Evolutionary conservation across 306 rosid species (phyloP).

Genomic region (Prinsepia uniflora): DNA sequence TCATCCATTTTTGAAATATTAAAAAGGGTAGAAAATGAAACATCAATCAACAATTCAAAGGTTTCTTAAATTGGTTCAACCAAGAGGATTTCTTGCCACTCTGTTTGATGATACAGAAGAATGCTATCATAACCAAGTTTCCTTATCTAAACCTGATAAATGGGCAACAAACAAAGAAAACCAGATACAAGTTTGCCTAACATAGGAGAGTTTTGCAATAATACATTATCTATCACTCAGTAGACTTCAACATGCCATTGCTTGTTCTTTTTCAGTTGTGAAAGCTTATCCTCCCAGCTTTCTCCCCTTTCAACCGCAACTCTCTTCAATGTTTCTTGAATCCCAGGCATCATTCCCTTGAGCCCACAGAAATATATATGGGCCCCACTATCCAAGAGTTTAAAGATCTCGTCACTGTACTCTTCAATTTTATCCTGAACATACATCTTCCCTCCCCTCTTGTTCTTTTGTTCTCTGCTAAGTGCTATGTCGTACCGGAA

Average conservation of each 20-base stretch:
- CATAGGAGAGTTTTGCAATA: slow-evolving; percentile 6
- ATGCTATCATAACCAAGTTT: slow-evolving; percentile 25
- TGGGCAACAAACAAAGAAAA: not conserved
- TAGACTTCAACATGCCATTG: slow-evolving; percentile 99
- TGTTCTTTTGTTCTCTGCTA: slow-evolving; percentile 87
- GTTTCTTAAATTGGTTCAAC: slow-evolving; percentile 23
- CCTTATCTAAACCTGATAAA: slow-evolving; percentile 27
- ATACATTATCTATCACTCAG: slow-evolving; percentile 45
- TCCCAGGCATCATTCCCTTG: slow-evolving; percentile 99
- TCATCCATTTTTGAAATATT: too few relatives aligned
- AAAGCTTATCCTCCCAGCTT: slow-evolving; percentile 86
- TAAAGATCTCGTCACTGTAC: slow-evolving; percentile 80
- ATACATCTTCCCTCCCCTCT: slow-evolving; percentile 89
- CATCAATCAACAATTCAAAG: slow-evolving; percentile 4
- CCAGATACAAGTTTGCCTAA: slow-evolving; percentile 17
- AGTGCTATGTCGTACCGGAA: slow-evolving; percentile 76
- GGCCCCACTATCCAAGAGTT: slow-evolving; percentile 78
- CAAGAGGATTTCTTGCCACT: slow-evolving; percentile 19
- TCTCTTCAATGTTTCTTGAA: slow-evolving; percentile 84
- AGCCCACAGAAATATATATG: slow-evolving; percentile 98
- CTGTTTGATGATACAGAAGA: slow-evolving; percentile 26
- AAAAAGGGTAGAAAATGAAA: not conserved
- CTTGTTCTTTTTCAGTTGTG: slow-evolving; percentile 89
- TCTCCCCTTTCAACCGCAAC: slow-evolving; percentile 90
- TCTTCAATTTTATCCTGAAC: slow-evolving; percentile 99